Conservation (phyloP, 2,329 filamentous ascomycete genomes). For the Aspergillus aculeatinus region DNA sequence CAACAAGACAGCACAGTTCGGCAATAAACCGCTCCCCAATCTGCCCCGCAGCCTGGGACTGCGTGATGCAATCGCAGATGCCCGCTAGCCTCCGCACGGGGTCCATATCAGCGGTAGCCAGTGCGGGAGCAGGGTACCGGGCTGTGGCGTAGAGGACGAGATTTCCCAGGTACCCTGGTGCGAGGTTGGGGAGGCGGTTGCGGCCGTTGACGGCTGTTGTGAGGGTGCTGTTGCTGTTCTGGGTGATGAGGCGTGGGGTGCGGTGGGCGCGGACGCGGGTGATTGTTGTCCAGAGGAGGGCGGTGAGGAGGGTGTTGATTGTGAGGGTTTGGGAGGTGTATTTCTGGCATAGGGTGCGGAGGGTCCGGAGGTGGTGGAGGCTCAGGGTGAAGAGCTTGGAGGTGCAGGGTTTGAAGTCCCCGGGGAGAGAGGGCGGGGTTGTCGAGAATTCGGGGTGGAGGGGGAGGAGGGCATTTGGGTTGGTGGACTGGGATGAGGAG, state of each 20-base stretch:
- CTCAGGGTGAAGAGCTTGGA: conserved; percentile 6
- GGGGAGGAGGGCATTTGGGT: neutral
- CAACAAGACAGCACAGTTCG: conserved; percentile 7
- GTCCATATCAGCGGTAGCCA: neutral
- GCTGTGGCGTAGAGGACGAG: conserved; percentile 4
- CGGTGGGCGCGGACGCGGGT: conserved; percentile 7
- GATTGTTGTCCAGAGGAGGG: conserved; percentile 16
- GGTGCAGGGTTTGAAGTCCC: neutral
- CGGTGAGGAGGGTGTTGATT: conserved; percentile 11
- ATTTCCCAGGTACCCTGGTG: conserved; percentile 1
- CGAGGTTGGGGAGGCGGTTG: neutral
- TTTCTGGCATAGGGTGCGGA: neutral
- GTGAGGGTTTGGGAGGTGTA: neutral
- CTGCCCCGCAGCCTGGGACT: neutral
- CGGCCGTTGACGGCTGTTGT: conserved; percentile 9
- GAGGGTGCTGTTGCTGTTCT: neutral
- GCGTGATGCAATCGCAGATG: conserved; percentile 3
- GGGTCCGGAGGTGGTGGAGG: neutral
- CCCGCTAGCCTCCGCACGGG: neutral
- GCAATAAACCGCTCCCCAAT: conserved; percentile 7
- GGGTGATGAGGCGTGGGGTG: neutral
- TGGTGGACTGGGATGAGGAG: no score
- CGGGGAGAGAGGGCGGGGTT: neutral
- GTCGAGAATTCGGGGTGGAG: conserved; percentile 11
- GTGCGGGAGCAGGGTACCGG: neutral